Percentiles rank a stretch among this genome's conserved stretches.
phyloP scores from a whole-genome alignment of 176 grass and related monocot genomes.

The Hsuehochloa calcarea region DNA sequence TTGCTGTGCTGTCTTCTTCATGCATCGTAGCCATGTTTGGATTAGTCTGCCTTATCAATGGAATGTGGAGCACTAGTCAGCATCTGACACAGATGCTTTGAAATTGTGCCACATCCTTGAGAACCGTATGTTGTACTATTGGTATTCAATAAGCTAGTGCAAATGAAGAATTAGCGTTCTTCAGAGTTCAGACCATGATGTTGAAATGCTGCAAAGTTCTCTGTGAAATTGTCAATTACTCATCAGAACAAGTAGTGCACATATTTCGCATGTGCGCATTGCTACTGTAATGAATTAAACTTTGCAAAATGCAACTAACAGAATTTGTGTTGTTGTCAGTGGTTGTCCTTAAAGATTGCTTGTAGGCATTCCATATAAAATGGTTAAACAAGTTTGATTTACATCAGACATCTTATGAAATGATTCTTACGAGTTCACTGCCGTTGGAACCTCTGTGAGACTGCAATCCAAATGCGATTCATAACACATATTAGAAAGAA shows the following conservation, averaged over 20 bases:
- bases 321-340: not conserved
- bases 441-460: not conserved
- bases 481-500: not conserved
- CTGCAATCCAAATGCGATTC: not conserved
- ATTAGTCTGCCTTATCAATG: conserved; percentile 22
- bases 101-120: conserved; percentile 55
- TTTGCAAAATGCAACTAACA: not conserved
- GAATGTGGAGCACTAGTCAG: conserved; percentile 55
- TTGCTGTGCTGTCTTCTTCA: conserved; percentile 18
- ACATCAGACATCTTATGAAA: not conserved
- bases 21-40: conserved; percentile 26
- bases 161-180: conserved; percentile 22
- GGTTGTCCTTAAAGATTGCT: not conserved
- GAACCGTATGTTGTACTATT: conserved; percentile 26
- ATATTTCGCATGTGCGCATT: not conserved
- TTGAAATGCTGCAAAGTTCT: not conserved
- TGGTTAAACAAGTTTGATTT: not conserved
- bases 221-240: not conserved
- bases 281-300: not conserved
- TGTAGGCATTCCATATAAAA: not conserved
- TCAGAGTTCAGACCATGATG: not conserved
- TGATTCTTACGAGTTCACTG: not conserved
- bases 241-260: not conserved
- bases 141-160: conserved; percentile 44
- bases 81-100: conserved; percentile 41